Conservation (phyloP, 2,329 filamentous ascomycete genomes). For the Alternaria alternata region DNA sequence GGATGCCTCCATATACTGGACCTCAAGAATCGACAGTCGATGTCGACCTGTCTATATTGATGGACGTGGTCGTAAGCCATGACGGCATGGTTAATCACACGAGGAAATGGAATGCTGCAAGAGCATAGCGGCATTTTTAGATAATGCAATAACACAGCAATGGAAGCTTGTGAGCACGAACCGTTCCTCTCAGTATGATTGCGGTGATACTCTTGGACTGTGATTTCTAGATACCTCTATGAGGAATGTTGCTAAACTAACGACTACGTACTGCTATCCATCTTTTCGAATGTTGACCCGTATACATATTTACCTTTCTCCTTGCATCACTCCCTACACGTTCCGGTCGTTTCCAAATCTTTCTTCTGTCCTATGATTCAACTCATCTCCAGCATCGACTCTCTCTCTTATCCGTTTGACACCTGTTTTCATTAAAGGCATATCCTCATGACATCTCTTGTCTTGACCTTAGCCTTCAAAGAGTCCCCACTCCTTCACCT, state of each 20-base stretch:
- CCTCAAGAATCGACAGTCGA: not conserved
- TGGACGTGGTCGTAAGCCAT: not conserved
- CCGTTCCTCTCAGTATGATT: not conserved
- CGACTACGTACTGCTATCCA: not conserved
- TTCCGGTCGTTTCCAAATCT: not conserved
- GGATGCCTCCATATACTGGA: not conserved
- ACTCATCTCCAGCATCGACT: not conserved
- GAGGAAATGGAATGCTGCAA: not conserved
- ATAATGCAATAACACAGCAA: not conserved
- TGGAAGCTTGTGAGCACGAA: not conserved
- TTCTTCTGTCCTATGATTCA: not conserved
- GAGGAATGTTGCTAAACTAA: not conserved
- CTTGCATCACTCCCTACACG: not conserved
- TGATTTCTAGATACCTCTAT: not conserved
- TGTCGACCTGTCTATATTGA: not conserved
- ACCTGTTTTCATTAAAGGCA: not conserved
- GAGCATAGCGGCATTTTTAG: not conserved
- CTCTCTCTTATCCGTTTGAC: not conserved
- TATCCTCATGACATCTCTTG: not conserved
- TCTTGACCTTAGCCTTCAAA: constrained; percentile 58
- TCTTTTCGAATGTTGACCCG: not conserved
- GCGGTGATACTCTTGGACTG: not conserved
- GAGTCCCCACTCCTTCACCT: constrained; percentile 81
- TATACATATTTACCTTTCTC: not conserved
- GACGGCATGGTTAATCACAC: not conserved